A percentile compares a stretch with the other conserved stretches of the same genome.
phyloP scores from a whole-genome alignment of 345 rosid genomes.

The Pistacia vera region DNA sequence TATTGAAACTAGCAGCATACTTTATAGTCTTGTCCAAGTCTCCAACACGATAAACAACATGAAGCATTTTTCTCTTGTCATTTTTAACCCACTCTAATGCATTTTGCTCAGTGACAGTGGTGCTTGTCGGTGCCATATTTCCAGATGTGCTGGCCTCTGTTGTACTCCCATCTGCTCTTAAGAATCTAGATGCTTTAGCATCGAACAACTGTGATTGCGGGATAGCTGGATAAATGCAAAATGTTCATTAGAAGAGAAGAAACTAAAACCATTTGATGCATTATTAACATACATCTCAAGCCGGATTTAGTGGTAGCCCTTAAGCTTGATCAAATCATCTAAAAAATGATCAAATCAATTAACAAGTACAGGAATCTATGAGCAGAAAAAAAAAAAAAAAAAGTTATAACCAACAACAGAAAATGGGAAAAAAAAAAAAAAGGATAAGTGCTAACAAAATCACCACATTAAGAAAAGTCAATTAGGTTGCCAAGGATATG shows the following conservation, averaged over 20 bases:
- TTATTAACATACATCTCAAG: too few relatives aligned
- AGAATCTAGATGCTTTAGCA: constrained; percentile 20
- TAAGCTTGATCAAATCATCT: too few relatives aligned
- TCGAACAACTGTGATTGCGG: constrained; percentile 39
- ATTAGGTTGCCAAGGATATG: too few relatives aligned
- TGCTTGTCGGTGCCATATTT: constrained; percentile 14
- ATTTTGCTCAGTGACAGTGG: constrained; percentile 20
- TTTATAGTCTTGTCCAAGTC: constrained; percentile 92
- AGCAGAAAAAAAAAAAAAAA: too few relatives aligned
- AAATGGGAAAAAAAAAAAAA: too few relatives aligned
- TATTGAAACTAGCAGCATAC: constrained; percentile 35
- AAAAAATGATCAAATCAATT: too few relatives aligned
- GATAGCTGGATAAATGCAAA: constrained; percentile 27
- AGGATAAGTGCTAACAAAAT: too few relatives aligned
- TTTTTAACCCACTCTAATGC: constrained; percentile 55
- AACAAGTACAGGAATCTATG: too few relatives aligned
- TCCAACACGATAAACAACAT: constrained; percentile 96
- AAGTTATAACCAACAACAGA: too few relatives aligned
- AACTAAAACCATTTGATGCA: neutral
- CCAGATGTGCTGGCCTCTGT: constrained; percentile 22
- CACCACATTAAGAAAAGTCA: too few relatives aligned
- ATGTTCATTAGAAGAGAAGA: constrained; percentile 13
- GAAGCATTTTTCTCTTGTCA: constrained; percentile 91
- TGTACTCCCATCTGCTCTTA: constrained; percentile 16
- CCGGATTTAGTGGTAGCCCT: too few relatives aligned